Conservation (phyloP, 129 eudicot genomes). For the Arctium minus region DNA sequence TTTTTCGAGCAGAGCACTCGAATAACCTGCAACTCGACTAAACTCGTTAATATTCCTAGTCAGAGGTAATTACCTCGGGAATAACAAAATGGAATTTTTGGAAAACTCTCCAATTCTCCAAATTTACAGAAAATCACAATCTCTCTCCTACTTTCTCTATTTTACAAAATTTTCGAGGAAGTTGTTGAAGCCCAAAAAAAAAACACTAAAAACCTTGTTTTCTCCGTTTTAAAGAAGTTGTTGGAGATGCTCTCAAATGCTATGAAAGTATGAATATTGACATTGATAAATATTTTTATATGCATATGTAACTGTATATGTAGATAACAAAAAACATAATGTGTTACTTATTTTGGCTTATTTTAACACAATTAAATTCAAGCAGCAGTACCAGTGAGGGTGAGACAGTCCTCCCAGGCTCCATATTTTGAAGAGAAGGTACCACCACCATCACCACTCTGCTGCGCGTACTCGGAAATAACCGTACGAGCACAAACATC, state of each 20-base stretch:
- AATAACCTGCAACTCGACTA: too few relatives aligned
- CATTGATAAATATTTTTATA: neutral
- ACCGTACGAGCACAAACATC: slow-evolving; percentile 36
- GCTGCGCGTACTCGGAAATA: slow-evolving; percentile 24
- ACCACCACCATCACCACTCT: slow-evolving; percentile 32
- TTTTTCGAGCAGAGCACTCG: too few relatives aligned
- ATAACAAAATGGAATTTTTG: too few relatives aligned
- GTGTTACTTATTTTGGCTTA: neutral
- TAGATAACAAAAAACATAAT: neutral
- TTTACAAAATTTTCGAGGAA: neutral
- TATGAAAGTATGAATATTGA: neutral
- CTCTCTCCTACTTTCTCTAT: neutral
- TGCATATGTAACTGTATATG: neutral
- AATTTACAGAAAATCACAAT: neutral
- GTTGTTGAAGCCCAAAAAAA: neutral
- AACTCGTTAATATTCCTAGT: too few relatives aligned
- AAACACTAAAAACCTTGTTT: too few relatives aligned
- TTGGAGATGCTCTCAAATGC: neutral
- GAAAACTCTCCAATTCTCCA: too few relatives aligned
- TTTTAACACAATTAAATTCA: slow-evolving; percentile 7
- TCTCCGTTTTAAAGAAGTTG: neutral
- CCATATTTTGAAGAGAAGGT: slow-evolving; percentile 38
- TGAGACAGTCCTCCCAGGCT: slow-evolving; percentile 33
- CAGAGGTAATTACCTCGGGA: too few relatives aligned
- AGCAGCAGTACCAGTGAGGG: slow-evolving; percentile 29